Conservation (phyloP, 345 rosid genomes). For the Excoecaria agallocha region DNA sequence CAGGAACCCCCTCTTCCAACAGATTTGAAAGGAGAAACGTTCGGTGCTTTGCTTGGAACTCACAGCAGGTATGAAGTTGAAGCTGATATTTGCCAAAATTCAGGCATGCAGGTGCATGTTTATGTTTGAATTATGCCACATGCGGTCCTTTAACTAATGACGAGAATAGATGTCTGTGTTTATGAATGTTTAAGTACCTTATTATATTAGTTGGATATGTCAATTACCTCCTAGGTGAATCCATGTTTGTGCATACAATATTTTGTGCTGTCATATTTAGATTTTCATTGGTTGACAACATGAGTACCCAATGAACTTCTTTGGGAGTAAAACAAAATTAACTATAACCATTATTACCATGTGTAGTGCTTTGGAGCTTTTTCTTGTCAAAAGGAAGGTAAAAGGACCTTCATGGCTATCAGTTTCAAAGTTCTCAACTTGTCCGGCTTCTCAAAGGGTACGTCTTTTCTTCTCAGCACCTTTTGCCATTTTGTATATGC, state of each 20-base stretch:
- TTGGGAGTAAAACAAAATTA: not conserved
- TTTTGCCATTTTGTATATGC: constrained; percentile 14
- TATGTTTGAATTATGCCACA: not conserved
- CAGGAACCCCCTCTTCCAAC: constrained; percentile 92
- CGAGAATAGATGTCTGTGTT: not conserved
- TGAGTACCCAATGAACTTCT: constrained; percentile 1
- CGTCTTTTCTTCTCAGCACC: constrained; percentile 26
- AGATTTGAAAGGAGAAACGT: constrained; percentile 78
- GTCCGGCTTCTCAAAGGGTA: constrained; percentile 74
- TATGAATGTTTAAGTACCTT: not conserved
- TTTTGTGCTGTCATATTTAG: not conserved
- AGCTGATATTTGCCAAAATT: not conserved
- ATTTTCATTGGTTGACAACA: constrained; percentile 1
- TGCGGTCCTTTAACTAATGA: not conserved
- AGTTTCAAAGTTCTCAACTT: constrained; percentile 65
- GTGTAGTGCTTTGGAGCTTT: constrained; percentile 94
- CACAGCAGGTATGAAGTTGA: constrained; percentile 62
- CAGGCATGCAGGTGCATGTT: not conserved
- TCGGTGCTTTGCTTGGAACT: constrained; percentile 79
- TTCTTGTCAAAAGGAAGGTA: constrained; percentile 82
- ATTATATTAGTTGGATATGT: not conserved
- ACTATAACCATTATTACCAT: constrained; percentile 16
- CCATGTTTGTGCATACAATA: not conserved
- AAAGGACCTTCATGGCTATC: constrained; percentile 95
- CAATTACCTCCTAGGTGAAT: not conserved